Percentiles rank a stretch among this genome's conserved stretches.
These are phyloP conservation scores for Pilaira anomala DNA, from an alignment of 192 early-diverging fungal genomes.

Conservation along the genomic window DNA sequence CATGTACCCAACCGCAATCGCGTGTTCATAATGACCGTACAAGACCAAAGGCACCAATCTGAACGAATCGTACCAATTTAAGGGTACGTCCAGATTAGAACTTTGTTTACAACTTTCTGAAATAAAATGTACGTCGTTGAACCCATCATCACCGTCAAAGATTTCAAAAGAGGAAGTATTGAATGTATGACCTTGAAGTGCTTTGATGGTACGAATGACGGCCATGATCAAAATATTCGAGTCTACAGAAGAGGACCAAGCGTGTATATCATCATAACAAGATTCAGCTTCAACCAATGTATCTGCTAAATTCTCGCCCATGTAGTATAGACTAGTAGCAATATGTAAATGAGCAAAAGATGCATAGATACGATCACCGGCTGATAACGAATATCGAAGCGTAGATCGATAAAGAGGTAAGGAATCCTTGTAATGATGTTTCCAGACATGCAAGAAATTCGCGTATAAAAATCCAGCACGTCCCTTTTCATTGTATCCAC, in stretches of 20 bases:
- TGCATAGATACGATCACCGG: slow-evolving; percentile 31
- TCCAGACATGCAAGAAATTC: slow-evolving; percentile 25
- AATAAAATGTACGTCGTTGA: slow-evolving; percentile 30
- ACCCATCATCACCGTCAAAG: slow-evolving; percentile 35
- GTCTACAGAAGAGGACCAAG: slow-evolving; percentile 26
- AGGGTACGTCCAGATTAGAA: slow-evolving; percentile 19
- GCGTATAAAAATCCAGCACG: slow-evolving; percentile 22
- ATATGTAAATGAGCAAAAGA: slow-evolving; percentile 26
- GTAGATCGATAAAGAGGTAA: slow-evolving; percentile 1
- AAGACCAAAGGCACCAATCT: slow-evolving; percentile 30
- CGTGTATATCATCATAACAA: slow-evolving; percentile 26
- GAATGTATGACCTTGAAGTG: slow-evolving; percentile 31
- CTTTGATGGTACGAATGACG: slow-evolving; percentile 25
- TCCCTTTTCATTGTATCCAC: slow-evolving; percentile 23
- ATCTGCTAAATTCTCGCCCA: slow-evolving; percentile 15
- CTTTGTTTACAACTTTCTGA: slow-evolving; percentile 22
- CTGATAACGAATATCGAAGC: slow-evolving; percentile 4
- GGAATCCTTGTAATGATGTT: slow-evolving; percentile 17
- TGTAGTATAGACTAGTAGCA: slow-evolving; percentile 9
- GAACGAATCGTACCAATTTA: slow-evolving; percentile 34
- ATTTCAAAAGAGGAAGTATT: slow-evolving; percentile 6
- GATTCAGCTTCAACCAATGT: slow-evolving; percentile 17
- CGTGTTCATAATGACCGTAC: slow-evolving; percentile 29
- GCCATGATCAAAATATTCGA: slow-evolving; percentile 26
- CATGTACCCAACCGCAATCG: slow-evolving; percentile 15